Percentiles rank a stretch among this genome's conserved stretches.
phyloP scores from a whole-genome alignment of 2,329 filamentous ascomycete species.

The Coniochaeta prunicola region DNA sequence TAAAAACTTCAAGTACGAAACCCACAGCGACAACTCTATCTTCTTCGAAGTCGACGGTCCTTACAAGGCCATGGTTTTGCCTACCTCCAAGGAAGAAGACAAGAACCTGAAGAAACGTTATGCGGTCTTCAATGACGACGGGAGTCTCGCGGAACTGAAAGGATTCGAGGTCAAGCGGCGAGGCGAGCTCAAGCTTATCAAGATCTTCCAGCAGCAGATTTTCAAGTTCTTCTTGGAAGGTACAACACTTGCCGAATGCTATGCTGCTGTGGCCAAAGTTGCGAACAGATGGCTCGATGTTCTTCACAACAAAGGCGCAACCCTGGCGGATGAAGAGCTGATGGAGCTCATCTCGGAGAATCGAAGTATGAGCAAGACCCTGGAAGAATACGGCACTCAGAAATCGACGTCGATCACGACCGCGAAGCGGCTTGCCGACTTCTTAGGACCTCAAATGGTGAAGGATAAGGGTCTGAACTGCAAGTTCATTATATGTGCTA shows the following conservation, averaged over 20 bases:
- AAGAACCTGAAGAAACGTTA: constrained; percentile 99
- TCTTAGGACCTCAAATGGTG: constrained; percentile 96
- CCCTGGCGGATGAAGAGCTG: constrained; percentile 89
- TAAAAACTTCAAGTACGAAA: constrained; percentile 82
- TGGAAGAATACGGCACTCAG: constrained; percentile 91
- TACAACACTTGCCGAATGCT: constrained; percentile 78
- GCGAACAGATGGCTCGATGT: constrained; percentile 97
- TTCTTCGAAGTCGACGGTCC: constrained; percentile 99
- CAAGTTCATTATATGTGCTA: constrained; percentile 96
- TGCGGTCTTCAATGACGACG: constrained; percentile 97
- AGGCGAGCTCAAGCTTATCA: constrained; percentile 98
- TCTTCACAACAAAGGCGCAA: constrained; percentile 77
- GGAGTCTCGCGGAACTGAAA: constrained; percentile 89
- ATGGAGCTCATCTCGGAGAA: constrained; percentile 99
- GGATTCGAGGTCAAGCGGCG: constrained; percentile 96
- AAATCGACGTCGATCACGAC: constrained; percentile 99
- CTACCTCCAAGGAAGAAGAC: constrained; percentile 96
- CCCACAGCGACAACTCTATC: constrained; percentile 96
- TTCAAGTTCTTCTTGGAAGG: constrained; percentile 99
- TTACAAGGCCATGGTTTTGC: constrained; percentile 94
- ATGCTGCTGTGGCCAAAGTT: constrained; percentile 84
- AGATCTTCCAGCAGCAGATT: constrained; percentile 98
- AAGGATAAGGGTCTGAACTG: constrained; percentile 99
- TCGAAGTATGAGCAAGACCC: constrained; percentile 92
- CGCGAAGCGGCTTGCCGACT: constrained; percentile 88